These are phyloP conservation scores for Priceomyces melissophilus DNA, from an alignment of 805 yeast species.

Conservation along the genomic window DNA sequence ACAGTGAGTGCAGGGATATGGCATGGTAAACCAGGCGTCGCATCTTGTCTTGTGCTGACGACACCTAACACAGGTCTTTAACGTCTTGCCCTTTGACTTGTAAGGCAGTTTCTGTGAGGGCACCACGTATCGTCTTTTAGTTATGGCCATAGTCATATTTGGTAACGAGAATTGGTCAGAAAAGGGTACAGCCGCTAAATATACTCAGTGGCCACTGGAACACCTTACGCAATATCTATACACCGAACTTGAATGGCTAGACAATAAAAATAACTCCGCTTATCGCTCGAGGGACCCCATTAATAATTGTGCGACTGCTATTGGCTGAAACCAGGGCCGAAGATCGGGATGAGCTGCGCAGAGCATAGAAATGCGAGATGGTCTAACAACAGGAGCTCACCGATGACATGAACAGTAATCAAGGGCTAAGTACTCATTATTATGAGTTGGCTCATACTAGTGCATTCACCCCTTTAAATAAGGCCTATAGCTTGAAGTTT, in stretches of 20 bases:
- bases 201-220: no score
- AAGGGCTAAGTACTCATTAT: constrained; percentile 22
- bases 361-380: no score
- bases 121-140: not conserved
- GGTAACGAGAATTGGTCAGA: no score
- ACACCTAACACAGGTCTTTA: constrained; percentile 63
- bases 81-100: constrained; percentile 15
- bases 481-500: constrained; percentile 21
- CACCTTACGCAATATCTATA: no score
- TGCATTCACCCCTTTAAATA: constrained; percentile 23
- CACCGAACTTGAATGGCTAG: no score
- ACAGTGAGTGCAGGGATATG: constrained; percentile 58
- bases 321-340: constrained; percentile 7
- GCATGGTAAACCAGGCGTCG: constrained; percentile 50
- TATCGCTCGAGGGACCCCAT: constrained; percentile 5
- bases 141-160: constrained; percentile 1
- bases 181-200: no score
- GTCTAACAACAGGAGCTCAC: no score
- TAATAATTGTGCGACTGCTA: constrained; percentile 4
- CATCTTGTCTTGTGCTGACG: constrained; percentile 66
- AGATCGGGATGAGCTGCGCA: constrained; percentile 6
- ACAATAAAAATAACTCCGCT: constrained; percentile 4
- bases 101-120: constrained; percentile 3
- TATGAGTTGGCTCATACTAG: constrained; percentile 27
- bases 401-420: constrained; percentile 14